Evolutionary conservation across 2,329 filamentous ascomycete genomes (phyloP), one percentile per base, ranked within the genome.

Genomic region (Meredithiella fracta): DNA sequence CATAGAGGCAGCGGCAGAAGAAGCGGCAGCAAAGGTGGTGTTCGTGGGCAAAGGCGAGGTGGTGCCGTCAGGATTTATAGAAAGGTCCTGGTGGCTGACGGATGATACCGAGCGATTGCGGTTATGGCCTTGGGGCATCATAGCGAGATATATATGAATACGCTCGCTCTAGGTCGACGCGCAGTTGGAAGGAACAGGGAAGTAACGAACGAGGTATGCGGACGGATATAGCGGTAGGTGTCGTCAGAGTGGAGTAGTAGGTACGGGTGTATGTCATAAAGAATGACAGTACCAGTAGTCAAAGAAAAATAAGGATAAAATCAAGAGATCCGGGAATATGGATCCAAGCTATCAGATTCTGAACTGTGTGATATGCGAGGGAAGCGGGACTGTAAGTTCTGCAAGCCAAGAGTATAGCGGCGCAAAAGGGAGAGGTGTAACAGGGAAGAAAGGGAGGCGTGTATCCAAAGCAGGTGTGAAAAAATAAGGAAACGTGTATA

Each of bases 21-120:
- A 72, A 49, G 65, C 60, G 65, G 73, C 70, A 65, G 74, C 72
- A 64, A 75, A 77, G 63, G 72, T 72, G 68, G 69, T 75, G 66
- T 76, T 77, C 65, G 79, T 79, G 63, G 80, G 78, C 63, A 81
- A 83, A 67, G 79, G 80, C 62, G 72, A 76, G 67, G 56, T 31
- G 17, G 25, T 51, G 25, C 47, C 53, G 9, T 52, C 56, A 22
- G 80, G 79, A 67, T 76, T 84, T 82, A 85, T 83, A 81, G 80
- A 74, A 71, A 72, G 67, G 65, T 77, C 73, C 62, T 74, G 74
- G 64, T 77, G 74, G 61, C 73, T 73, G 65, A 73, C 72, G 64
- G 81, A 82, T 62, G 75, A 77, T 62, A 80, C 83, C 65, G 79
- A 79, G 65, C 78, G 78, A 66, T 64, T 66, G 61, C 69, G 68